Conservation (phyloP, 306 rosid genomes). For the Corylus avellana region DNA sequence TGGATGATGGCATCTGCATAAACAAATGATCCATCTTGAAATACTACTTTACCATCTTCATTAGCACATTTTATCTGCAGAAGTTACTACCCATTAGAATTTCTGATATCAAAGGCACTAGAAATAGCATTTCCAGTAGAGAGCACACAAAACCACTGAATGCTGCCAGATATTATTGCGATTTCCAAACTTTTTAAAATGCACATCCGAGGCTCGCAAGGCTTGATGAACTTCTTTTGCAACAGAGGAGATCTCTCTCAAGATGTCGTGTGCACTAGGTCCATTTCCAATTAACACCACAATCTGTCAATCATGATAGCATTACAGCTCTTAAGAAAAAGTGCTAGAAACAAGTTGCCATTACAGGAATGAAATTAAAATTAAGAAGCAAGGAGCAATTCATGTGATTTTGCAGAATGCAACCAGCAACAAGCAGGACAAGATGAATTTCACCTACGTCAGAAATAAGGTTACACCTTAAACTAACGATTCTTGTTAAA, state of each 20-base stretch:
- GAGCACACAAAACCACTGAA: not conserved
- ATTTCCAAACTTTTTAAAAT: not conserved
- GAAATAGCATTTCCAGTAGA: not conserved
- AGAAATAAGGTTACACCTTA: too few species aligned
- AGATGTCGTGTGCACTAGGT: not conserved
- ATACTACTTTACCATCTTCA: slow-evolving; percentile 12
- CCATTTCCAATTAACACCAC: slow-evolving; percentile 6
- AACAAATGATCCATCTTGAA: slow-evolving; percentile 18
- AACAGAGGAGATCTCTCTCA: slow-evolving; percentile 8
- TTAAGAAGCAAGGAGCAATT: not conserved
- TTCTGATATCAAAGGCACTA: not conserved
- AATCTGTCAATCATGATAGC: not conserved
- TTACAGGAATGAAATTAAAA: not conserved
- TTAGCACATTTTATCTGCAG: slow-evolving; percentile 27
- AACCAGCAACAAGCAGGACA: not conserved
- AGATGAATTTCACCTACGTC: too few species aligned
- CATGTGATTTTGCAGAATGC: not conserved
- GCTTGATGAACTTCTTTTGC: slow-evolving; percentile 1
- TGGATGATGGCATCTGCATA: slow-evolving; percentile 22
- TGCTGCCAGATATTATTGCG: not conserved
- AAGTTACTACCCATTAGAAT: not conserved
- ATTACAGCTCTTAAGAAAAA: not conserved
- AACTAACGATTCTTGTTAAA: too few species aligned
- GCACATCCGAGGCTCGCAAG: not conserved
- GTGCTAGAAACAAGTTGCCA: not conserved